These are phyloP conservation scores for Cercospora sojina DNA, from an alignment of 2,329 filamentous ascomycete species.

Conservation along the genomic window DNA sequence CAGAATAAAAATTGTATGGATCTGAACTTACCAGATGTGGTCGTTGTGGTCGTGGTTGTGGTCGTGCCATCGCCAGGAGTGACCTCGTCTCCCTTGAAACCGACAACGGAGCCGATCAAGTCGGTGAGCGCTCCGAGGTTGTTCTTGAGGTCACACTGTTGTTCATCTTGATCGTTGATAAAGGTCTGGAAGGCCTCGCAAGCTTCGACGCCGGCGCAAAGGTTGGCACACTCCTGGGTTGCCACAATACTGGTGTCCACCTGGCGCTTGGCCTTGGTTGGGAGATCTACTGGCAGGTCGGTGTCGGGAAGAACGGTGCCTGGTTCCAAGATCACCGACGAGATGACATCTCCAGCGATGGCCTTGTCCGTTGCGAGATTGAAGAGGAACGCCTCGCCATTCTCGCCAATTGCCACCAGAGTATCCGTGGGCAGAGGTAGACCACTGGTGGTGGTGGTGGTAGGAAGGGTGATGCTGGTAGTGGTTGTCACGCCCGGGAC, in stretches of 20 bases:
- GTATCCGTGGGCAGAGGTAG: not conserved
- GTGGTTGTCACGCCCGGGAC: not conserved
- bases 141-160: not conserved
- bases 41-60: not conserved
- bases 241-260: not conserved
- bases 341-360: not conserved
- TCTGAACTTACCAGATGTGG: not conserved
- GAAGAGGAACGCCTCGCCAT: not conserved
- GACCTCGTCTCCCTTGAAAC: not conserved
- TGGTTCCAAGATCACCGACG: not conserved
- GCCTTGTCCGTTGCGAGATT: not conserved
- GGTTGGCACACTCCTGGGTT: not conserved
- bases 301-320: not conserved
- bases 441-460: not conserved
- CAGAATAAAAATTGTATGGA: too few relatives aligned
- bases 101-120: not conserved
- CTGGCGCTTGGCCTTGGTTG: not conserved
- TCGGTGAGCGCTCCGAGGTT: not conserved
- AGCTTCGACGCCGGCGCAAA: not conserved
- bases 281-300: not conserved
- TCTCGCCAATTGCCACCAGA: not conserved
- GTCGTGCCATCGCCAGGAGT: not conserved
- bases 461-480: not conserved
- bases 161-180: not conserved
- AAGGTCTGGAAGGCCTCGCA: not conserved